These are phyloP conservation scores for Ceratocystis albifundus DNA, from an alignment of 2,329 filamentous ascomycete species.

Conservation along the genomic window DNA sequence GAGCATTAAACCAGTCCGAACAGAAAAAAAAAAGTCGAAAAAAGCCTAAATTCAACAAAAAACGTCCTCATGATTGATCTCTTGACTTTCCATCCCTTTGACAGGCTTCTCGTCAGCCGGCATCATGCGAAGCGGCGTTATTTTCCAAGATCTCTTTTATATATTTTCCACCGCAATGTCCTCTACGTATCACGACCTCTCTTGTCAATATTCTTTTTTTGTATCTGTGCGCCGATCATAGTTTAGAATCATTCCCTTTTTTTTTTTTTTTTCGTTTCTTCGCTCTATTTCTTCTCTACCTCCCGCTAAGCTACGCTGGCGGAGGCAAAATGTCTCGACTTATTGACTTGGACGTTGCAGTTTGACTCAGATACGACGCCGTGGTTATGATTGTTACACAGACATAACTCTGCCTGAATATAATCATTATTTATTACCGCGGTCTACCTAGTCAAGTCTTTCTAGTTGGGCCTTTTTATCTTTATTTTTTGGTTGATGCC, in stretches of 20 bases:
- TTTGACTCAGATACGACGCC: too few relatives aligned
- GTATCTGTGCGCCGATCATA: background rate
- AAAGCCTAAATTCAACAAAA: slow-evolving; percentile 14
- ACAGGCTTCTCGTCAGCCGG: background rate
- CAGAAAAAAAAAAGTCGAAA: slow-evolving; percentile 18
- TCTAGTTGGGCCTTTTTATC: too few relatives aligned
- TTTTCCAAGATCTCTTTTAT: slow-evolving; percentile 1
- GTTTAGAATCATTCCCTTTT: too few relatives aligned
- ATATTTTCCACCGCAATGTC: background rate
- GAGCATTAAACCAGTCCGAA: slow-evolving; percentile 12
- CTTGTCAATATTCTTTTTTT: background rate
- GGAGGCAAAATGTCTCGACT: too few relatives aligned
- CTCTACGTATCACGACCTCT: background rate
- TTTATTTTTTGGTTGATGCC: too few relatives aligned
- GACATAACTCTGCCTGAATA: too few relatives aligned
- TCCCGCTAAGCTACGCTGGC: too few relatives aligned
- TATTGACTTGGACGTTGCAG: too few relatives aligned
- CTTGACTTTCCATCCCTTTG: background rate
- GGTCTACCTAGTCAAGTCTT: too few relatives aligned
- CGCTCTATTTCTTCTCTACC: background rate
- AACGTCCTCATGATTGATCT: background rate
- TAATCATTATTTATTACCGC: too few relatives aligned
- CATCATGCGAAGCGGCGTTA: background rate
- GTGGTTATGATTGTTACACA: too few relatives aligned
- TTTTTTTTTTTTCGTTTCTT: background rate